Evolutionary conservation across 352 stramenopile genomes (phyloP), one percentile per base, ranked within the genome.

Genomic region (Phytophthora litchii): DNA sequence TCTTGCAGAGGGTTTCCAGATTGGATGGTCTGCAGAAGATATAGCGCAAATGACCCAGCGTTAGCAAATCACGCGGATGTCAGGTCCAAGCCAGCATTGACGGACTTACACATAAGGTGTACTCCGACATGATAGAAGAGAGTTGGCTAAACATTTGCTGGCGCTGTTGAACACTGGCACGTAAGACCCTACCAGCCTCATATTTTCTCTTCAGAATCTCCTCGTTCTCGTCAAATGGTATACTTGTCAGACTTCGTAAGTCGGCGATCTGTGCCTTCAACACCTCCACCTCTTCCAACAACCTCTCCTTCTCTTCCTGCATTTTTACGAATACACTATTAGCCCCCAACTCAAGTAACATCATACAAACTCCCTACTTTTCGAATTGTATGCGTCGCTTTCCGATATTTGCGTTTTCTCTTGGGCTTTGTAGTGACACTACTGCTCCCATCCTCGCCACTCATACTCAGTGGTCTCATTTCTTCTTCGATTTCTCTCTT

Each of bases 61-160:
- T 60, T 20, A 64, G 21, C 9, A 47, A 49, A 16, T n/a, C 8
- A 41, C 4, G 11, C 12, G 7, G 14, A 47, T 37, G 9, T 1
- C 20, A 27, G 13, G 2, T 5, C 3, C 3, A 27, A 27, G 23
- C 23, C 23, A 27, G 23, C 23, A 42, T 9, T 13, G 13, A 17
- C 7, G 7, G 9, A 65, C 67, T 23, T 60, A 75, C 67, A 40
- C 62, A 72, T 19, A 68, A 44, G 6, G 59, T 72, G 48, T 75
- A 75, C 40, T 72, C 67, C 1, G 67, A 75, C 67, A 75, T 75
- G 49, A 75, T 56, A 14, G 62, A 56, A 8, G 56, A 68, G 1
- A 70, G 48, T 29, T 63, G 46, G 9, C 23, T 63, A 47, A 72
- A 72, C 17, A 54, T 50, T 45, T 69, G 37, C 27, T 75, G 67